Base-by-base conservation (phyloP, 176 grass and related monocot genomes). In the Melocanna baccifera region DNA sequence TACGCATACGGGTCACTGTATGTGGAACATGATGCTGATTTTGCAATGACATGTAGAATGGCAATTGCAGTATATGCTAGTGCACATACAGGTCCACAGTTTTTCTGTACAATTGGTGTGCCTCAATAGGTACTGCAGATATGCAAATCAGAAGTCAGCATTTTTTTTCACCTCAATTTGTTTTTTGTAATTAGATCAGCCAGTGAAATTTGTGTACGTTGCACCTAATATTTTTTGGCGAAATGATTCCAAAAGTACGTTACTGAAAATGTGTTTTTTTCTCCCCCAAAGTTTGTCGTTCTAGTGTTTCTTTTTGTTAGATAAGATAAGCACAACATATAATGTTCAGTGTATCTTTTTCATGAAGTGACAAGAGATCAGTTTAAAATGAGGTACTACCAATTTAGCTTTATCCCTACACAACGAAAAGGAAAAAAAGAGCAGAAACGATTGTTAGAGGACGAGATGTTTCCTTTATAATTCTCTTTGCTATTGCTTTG, bases 381-480 rank as follows among this genome's bases (percentile, higher is more conserved):
- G 39, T 87, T 82, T 40, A 14, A 39, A 48, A 76, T 82, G n/a
- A 50, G 61, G 52, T 69, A 26, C 7, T 32, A 28, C 34, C 78
- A 56, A 52, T 61, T 80, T 89, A 59, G 69, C 69, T 89, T 81
- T 85, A 29, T 89, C 82, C 41, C n/a, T 62, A 89, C 48, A 89
- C 30, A 68, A 85, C 85, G 82, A 69, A 81, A 80, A 74, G 5
- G 55, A 42, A 62, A 53, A 19, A 3, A 65, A 64, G 19, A 29
- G 16, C 67, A 56, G 12, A 65, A 45, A 78, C 25, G 56, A 84
- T 57, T 23, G 39, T 51, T 77, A 63, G 86, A 73, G 67, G 59
- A 19, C 66, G 6, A 25, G 4, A 34, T 69, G 48, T 45, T 39
- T 36, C 19, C 48, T 30, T 68, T 56, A 75, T 20, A 67, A 34